Conservation (phyloP, 2,329 filamentous ascomycete species). For the Cryphonectria nitschkei region DNA sequence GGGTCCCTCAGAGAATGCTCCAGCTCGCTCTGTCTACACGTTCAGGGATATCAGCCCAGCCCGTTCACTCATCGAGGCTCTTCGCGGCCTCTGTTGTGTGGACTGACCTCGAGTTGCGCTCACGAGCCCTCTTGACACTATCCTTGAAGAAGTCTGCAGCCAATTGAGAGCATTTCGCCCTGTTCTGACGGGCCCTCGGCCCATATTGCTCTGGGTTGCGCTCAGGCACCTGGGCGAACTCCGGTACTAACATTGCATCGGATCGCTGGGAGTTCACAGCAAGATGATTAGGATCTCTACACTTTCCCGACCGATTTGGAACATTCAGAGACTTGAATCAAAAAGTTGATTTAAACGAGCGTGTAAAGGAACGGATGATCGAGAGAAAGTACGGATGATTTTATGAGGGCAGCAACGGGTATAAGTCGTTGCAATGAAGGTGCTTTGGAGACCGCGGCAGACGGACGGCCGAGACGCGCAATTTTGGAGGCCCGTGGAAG, state of each 20-base stretch:
- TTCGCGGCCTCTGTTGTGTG: neutral
- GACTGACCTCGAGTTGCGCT: conserved; percentile 69
- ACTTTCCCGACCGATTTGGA: neutral
- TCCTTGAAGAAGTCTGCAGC: conserved; percentile 77
- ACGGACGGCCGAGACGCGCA: neutral
- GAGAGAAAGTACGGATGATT: neutral
- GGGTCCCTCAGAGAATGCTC: conserved; percentile 53
- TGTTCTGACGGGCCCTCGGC: conserved; percentile 42
- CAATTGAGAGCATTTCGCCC: conserved; percentile 44
- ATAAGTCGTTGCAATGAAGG: neutral
- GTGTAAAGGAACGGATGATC: neutral
- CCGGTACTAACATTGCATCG: conserved; percentile 16
- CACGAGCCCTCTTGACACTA: conserved; percentile 74
- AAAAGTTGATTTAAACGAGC: neutral
- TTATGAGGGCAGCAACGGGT: neutral
- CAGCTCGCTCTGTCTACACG: conserved; percentile 66
- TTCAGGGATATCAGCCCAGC: neutral
- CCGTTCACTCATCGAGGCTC: neutral
- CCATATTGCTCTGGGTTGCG: conserved; percentile 65
- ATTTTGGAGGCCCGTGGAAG: neutral
- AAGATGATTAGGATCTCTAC: neutral
- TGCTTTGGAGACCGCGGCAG: neutral
- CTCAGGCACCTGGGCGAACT: conserved; percentile 52
- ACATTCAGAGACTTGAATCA: neutral
- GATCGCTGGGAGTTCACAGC: too few species aligned